phyloP scores from a whole-genome alignment of 805 yeast genomes.

The Blastobotrys americana region DNA sequence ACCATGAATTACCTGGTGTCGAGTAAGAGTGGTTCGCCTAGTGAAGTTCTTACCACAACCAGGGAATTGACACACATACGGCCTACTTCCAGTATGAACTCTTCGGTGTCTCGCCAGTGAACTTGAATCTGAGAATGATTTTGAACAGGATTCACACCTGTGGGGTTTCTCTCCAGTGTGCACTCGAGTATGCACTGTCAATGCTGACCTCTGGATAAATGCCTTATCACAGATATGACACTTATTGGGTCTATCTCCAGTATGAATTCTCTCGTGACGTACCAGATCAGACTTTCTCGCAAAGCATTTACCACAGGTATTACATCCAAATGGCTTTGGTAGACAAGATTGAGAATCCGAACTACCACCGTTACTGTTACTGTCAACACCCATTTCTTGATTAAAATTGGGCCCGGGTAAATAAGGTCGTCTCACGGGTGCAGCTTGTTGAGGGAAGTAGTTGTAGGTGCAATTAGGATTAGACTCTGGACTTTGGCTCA shows the following conservation, averaged over 20 bases:
- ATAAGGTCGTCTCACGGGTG: background rate
- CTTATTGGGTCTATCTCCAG: constrained; percentile 35
- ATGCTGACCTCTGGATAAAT: constrained; percentile 75
- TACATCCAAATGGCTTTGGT: constrained; percentile 27
- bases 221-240: constrained; percentile 57
- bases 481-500: constrained; percentile 1
- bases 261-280: constrained; percentile 67
- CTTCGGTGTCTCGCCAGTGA: constrained; percentile 74
- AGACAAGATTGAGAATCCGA: too few relatives aligned
- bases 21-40: constrained; percentile 73
- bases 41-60: constrained; percentile 73
- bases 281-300: constrained; percentile 76
- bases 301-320: constrained; percentile 56
- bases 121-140: constrained; percentile 32
- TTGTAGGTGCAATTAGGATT: too few relatives aligned
- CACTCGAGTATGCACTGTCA: constrained; percentile 70
- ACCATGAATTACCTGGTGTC: constrained; percentile 59
- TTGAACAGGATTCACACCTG: constrained; percentile 38
- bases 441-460: too few relatives aligned
- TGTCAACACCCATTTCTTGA: background rate
- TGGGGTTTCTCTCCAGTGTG: constrained; percentile 81
- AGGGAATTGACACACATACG: constrained; percentile 61
- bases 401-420: background rate
- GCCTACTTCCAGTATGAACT: constrained; percentile 80
- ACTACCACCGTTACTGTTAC: constrained; percentile 1